Conservation (phyloP, 257 asterid genomes). For the Haberlea rhodopensis region DNA sequence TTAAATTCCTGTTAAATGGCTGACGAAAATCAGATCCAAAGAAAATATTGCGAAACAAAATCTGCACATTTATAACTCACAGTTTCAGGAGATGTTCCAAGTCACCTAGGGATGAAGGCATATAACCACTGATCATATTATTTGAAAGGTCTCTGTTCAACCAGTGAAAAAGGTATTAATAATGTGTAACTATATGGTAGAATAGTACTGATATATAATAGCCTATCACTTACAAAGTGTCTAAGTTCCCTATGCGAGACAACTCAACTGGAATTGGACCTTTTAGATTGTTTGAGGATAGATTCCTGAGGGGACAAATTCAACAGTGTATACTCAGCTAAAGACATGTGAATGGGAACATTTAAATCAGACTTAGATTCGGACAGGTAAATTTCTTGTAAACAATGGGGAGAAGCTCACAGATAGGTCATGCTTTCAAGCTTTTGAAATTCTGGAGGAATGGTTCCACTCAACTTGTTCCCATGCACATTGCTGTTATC, state of each 20-base stretch:
- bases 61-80: constrained; percentile 39
- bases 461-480: too few relatives aligned
- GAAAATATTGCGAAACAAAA: not conserved
- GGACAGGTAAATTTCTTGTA: too few relatives aligned
- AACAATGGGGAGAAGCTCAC: too few relatives aligned
- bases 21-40: constrained; percentile 2
- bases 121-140: constrained; percentile 63
- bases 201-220: not conserved
- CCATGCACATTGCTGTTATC: too few relatives aligned
- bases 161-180: not conserved
- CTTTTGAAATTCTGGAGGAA: too few relatives aligned
- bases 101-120: constrained; percentile 91
- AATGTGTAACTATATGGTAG: not conserved
- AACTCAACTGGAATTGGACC: constrained; percentile 93
- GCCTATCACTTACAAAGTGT: constrained; percentile 66
- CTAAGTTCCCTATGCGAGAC: constrained; percentile 88
- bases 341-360: too few relatives aligned
- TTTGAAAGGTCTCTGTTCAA: constrained; percentile 75
- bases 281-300: constrained; percentile 64
- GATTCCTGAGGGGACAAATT: constrained; percentile 48
- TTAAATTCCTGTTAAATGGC: constrained; percentile 57
- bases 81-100: constrained; percentile 94
- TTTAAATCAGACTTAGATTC: too few relatives aligned
- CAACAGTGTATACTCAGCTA: too few relatives aligned
- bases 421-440: too few relatives aligned